phyloP scores from a whole-genome alignment of 75 land plant genomes.

The Pinus albicaulis region DNA sequence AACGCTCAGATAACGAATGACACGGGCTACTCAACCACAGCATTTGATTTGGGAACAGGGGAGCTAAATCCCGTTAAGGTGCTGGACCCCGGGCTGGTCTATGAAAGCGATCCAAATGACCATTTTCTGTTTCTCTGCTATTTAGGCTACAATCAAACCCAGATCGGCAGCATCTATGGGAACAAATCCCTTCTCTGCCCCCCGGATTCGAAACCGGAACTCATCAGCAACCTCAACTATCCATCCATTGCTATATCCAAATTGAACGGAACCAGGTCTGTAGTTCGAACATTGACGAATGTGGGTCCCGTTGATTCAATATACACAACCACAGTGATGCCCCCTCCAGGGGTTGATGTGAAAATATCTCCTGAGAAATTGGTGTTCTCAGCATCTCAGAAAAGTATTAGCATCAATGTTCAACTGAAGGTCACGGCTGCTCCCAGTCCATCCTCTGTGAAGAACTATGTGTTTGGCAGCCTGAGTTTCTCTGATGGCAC shows the following conservation, averaged over 20 bases:
- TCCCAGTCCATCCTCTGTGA: neutral
- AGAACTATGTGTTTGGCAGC: slow-evolving; percentile 57
- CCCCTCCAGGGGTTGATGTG: slow-evolving; percentile 38
- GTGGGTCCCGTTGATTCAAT: slow-evolving; percentile 42
- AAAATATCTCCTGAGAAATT: slow-evolving; percentile 47
- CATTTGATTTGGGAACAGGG: slow-evolving; percentile 58
- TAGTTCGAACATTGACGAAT: slow-evolving; percentile 49
- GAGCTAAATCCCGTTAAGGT: slow-evolving; percentile 61
- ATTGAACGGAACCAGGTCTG: slow-evolving; percentile 1
- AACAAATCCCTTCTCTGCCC: slow-evolving; percentile 16
- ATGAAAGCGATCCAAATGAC: slow-evolving; percentile 38
- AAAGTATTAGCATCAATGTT: neutral
- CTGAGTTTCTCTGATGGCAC: slow-evolving; percentile 69
- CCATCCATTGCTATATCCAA: slow-evolving; percentile 43
- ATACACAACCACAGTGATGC: slow-evolving; percentile 30
- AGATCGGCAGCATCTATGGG: slow-evolving; percentile 5
- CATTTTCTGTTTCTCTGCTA: slow-evolving; percentile 56
- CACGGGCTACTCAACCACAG: slow-evolving; percentile 24
- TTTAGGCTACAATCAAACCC: slow-evolving; percentile 45
- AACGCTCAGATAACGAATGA: slow-evolving; percentile 26
- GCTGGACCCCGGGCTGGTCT: slow-evolving; percentile 66
- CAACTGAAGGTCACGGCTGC: slow-evolving; percentile 20
- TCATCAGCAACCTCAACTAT: slow-evolving; percentile 62
- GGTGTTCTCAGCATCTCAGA: slow-evolving; percentile 14
- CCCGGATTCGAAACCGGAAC: slow-evolving; percentile 3